Evolutionary conservation across 208 protist genomes (phyloP).

Genomic region (Endotrypanum monterogeii): DNA sequence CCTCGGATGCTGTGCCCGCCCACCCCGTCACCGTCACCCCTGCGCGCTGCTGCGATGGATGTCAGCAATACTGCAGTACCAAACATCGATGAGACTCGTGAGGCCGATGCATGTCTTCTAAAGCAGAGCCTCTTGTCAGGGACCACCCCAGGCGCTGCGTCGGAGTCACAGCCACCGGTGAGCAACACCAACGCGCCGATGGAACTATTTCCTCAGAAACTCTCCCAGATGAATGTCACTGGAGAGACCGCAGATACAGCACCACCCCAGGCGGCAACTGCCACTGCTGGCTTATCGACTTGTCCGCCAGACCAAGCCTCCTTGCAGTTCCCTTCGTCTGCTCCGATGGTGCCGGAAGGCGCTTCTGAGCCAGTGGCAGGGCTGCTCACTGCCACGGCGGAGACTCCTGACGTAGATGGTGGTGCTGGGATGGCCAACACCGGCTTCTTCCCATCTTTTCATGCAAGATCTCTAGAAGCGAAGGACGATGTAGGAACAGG

Average conservation of each 20-base stretch:
- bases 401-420: background rate
- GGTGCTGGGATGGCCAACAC: background rate
- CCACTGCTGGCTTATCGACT: background rate
- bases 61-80: background rate
- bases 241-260: background rate
- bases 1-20: slow-evolving; percentile 34
- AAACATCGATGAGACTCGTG: background rate
- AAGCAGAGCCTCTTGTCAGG: background rate
- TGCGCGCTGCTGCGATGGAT: slow-evolving; percentile 1
- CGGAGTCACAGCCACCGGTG: background rate
- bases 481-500: background rate
- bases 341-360: background rate
- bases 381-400: background rate
- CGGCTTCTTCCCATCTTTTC: background rate
- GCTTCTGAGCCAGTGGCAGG: background rate
- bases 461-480: background rate
- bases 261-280: background rate
- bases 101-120: background rate
- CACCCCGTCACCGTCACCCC: slow-evolving; percentile 16
- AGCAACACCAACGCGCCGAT: background rate
- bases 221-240: background rate
- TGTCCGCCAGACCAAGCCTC: background rate
- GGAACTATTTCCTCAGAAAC: background rate
- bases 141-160: background rate
- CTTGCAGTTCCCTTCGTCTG: background rate